Conservation (phyloP, 2,329 filamentous ascomycete species). For the Didymella keratinophila region DNA sequence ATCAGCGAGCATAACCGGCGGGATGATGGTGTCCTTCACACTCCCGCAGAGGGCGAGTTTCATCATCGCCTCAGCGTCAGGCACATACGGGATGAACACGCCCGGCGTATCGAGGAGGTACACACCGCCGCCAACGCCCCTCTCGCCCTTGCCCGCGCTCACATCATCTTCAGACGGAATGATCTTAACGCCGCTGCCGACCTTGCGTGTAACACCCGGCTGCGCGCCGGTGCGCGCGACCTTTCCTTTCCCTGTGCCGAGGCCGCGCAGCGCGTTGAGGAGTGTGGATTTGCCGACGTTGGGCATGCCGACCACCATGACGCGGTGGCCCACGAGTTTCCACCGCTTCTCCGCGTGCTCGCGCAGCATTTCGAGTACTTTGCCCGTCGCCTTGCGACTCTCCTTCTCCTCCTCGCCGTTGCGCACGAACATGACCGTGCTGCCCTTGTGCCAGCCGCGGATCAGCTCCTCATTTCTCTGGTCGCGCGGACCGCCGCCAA, state of each 20-base stretch:
- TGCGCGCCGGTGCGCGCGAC: slow-evolving; percentile 84
- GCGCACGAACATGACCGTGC: slow-evolving; percentile 62
- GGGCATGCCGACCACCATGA: slow-evolving; percentile 94
- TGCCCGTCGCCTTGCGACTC: slow-evolving; percentile 33
- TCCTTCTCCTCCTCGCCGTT: slow-evolving; percentile 38
- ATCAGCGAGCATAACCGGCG: slow-evolving; percentile 80
- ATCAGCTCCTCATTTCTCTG: slow-evolving; percentile 60
- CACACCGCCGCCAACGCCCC: slow-evolving; percentile 63
- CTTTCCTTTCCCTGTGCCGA: slow-evolving; percentile 72
- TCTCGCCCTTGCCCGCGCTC: slow-evolving; percentile 23
- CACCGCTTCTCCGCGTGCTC: slow-evolving; percentile 59
- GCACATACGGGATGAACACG: slow-evolving; percentile 92
- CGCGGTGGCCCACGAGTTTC: slow-evolving; percentile 79
- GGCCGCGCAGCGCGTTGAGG: slow-evolving; percentile 81
- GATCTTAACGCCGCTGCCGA: slow-evolving; percentile 84
- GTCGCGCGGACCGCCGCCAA: slow-evolving; percentile 40
- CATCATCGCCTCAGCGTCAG: slow-evolving; percentile 86
- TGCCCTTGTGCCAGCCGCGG: slow-evolving; percentile 61
- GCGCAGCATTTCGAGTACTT: slow-evolving; percentile 61
- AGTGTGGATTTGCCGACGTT: slow-evolving; percentile 96
- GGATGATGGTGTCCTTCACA: slow-evolving; percentile 88
- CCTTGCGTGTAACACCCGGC: slow-evolving; percentile 87
- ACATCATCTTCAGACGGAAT: slow-evolving; percentile 60
- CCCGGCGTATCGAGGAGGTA: slow-evolving; percentile 93
- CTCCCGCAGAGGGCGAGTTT: slow-evolving; percentile 91